Percentiles rank a stretch among this genome's conserved stretches.
Evolutionary conservation across 345 rosid genomes (phyloP).

Genomic region (Limnanthes douglasii): DNA sequence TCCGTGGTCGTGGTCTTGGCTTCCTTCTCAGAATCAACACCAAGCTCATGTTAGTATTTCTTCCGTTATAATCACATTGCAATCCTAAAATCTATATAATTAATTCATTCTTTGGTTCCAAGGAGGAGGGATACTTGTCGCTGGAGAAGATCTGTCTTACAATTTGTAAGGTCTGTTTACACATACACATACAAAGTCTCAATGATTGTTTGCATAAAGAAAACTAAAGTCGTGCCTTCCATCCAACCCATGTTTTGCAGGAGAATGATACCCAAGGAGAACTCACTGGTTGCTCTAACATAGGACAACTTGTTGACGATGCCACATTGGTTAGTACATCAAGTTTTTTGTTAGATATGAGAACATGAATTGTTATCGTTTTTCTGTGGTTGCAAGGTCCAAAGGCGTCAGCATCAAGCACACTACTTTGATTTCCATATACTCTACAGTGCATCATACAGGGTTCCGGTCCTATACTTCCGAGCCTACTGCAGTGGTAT

Average conservation of each 20-base stretch:
- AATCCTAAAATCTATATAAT: neutral
- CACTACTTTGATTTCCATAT: constrained; percentile 69
- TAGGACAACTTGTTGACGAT: neutral
- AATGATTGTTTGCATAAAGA: constrained; percentile 14
- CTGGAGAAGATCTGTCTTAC: constrained; percentile 37
- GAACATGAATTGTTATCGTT: neutral
- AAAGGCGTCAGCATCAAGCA: constrained; percentile 17
- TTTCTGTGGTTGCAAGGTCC: constrained; percentile 23
- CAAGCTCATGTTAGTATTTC: constrained; percentile 14
- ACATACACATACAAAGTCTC: no score
- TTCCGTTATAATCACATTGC: neutral
- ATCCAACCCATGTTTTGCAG: constrained; percentile 1
- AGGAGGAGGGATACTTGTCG: constrained; percentile 52
- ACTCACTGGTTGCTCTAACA: neutral
- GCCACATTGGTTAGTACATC: neutral
- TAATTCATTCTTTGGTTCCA: constrained; percentile 1
- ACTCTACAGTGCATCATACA: constrained; percentile 50
- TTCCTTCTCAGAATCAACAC: constrained; percentile 20
- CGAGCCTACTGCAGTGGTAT: constrained; percentile 52
- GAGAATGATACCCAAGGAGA: neutral
- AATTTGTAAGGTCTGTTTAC: no score
- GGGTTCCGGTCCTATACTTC: constrained; percentile 72
- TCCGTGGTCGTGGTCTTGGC: constrained; percentile 52
- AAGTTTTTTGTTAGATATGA: neutral
- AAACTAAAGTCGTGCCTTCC: constrained; percentile 30